phyloP scores from a whole-genome alignment of 345 rosid genomes.

The Ricinus communis region DNA sequence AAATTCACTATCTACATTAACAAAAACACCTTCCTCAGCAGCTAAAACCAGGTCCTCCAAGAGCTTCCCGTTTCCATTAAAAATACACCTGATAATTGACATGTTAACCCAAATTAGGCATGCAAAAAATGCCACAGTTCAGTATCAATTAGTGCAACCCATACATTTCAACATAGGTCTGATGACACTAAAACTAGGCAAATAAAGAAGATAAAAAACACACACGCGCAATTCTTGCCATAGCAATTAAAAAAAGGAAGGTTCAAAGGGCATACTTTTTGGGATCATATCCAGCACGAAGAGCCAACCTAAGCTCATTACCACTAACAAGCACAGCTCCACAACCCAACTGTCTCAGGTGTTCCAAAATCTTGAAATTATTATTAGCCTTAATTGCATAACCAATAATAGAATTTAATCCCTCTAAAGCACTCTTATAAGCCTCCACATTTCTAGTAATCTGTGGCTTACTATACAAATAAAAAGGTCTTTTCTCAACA shows the following conservation, averaged over 20 bases:
- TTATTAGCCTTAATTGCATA: conserved; percentile 94
- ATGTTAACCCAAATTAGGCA: conserved; percentile 11
- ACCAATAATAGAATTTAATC: conserved; percentile 69
- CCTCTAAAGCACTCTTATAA: conserved; percentile 72
- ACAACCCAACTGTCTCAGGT: conserved; percentile 82
- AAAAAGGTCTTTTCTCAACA: conserved; percentile 85
- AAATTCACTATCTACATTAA: conserved; percentile 93
- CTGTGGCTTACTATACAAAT: conserved; percentile 85
- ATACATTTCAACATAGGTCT: not conserved
- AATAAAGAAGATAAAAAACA: not conserved
- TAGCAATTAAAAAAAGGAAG: not conserved
- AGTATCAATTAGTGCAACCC: not conserved
- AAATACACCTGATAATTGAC: conserved; percentile 64
- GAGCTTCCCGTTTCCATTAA: conserved; percentile 90
- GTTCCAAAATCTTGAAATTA: conserved; percentile 90
- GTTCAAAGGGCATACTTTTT: conserved; percentile 47
- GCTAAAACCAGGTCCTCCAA: conserved; percentile 94
- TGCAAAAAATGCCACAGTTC: not conserved
- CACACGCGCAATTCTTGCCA: not conserved
- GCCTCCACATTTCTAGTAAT: conserved; percentile 83
- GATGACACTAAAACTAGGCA: not conserved
- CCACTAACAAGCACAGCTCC: conserved; percentile 97
- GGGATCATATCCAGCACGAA: conserved; percentile 86
- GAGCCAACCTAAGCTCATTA: conserved; percentile 90
- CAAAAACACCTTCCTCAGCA: conserved; percentile 90